Percentiles rank a stretch among this genome's conserved stretches.
Conservation (phyloP, 2,329 filamentous ascomycete species). For the Stemphylium beticola region DNA sequence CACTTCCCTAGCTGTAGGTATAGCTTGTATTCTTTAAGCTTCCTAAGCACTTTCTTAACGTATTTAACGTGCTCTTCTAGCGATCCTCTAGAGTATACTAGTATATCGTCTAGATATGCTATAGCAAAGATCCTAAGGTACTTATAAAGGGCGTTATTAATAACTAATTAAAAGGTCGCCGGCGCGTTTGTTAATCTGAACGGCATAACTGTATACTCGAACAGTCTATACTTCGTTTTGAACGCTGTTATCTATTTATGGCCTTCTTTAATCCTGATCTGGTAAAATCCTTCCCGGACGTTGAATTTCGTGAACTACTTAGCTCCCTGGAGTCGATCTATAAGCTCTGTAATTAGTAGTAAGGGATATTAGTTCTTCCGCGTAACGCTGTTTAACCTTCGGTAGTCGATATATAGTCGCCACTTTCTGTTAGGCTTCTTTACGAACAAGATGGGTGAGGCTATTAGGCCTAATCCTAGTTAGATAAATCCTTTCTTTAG, state of each 20-base stretch:
- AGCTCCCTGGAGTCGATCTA: not conserved
- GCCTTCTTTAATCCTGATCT: not conserved
- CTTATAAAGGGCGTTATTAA: not conserved
- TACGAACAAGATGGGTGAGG: too few relatives aligned
- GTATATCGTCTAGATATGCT: not conserved
- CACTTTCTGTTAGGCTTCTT: not conserved
- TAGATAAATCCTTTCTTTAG: not conserved
- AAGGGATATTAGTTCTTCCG: not conserved
- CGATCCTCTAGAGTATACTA: not conserved
- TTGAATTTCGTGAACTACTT: not conserved
- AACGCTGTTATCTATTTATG: not conserved
- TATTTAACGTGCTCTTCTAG: slow-evolving; percentile 10
- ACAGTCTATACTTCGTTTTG: not conserved
- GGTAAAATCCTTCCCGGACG: not conserved
- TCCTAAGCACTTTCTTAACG: slow-evolving; percentile 30
- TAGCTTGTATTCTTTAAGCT: slow-evolving; percentile 22
- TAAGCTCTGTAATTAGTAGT: too few relatives aligned
- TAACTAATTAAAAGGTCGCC: slow-evolving; percentile 3
- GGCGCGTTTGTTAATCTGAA: not conserved
- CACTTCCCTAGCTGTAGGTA: slow-evolving; percentile 35
- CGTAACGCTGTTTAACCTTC: not conserved
- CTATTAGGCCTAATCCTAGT: not conserved
- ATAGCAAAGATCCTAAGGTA: not conserved
- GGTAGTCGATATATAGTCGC: slow-evolving; percentile 1
- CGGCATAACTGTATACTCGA: not conserved